Evolutionary conservation across 208 protist species (phyloP).

Genomic region (Trypanosoma melophagium): DNA sequence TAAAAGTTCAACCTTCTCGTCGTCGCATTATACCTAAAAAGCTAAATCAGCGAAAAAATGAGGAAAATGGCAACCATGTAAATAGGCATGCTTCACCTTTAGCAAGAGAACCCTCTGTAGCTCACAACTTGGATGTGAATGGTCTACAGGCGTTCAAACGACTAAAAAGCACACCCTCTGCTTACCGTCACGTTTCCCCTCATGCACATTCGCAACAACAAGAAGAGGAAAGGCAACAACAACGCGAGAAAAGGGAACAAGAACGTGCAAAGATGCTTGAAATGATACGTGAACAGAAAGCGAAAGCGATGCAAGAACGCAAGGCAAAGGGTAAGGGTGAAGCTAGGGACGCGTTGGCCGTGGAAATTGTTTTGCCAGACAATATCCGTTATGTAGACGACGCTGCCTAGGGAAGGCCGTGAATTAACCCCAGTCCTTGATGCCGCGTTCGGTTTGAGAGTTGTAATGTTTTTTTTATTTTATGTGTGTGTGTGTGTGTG

Average conservation of each 20-base stretch:
- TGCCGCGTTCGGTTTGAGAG: too few relatives aligned
- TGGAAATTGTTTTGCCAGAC: slow-evolving; percentile 67
- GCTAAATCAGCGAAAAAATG: not conserved
- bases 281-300: slow-evolving; percentile 66
- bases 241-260: slow-evolving; percentile 60
- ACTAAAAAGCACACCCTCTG: slow-evolving; percentile 14
- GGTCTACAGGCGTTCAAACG: slow-evolving; percentile 7
- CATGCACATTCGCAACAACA: not conserved
- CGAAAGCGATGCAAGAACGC: slow-evolving; percentile 38
- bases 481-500: too few relatives aligned
- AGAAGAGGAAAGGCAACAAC: slow-evolving; percentile 44
- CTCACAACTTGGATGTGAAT: not conserved
- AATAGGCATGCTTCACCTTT: slow-evolving; percentile 14
- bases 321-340: slow-evolving; percentile 41
- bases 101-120: slow-evolving; percentile 3
- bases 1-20: not conserved
- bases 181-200: slow-evolving; percentile 11
- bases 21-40: not conserved
- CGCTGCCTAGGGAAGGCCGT: not conserved
- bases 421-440: not conserved
- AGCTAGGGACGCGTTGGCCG: slow-evolving; percentile 31
- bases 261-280: slow-evolving; percentile 74
- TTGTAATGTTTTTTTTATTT: too few relatives aligned
- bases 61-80: not conserved
- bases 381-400: slow-evolving; percentile 28